Evolutionary conservation across 2,329 filamentous ascomycete species (phyloP), one percentile per base, ranked within the genome.

Genomic region (Neonectria neomacrospora): DNA sequence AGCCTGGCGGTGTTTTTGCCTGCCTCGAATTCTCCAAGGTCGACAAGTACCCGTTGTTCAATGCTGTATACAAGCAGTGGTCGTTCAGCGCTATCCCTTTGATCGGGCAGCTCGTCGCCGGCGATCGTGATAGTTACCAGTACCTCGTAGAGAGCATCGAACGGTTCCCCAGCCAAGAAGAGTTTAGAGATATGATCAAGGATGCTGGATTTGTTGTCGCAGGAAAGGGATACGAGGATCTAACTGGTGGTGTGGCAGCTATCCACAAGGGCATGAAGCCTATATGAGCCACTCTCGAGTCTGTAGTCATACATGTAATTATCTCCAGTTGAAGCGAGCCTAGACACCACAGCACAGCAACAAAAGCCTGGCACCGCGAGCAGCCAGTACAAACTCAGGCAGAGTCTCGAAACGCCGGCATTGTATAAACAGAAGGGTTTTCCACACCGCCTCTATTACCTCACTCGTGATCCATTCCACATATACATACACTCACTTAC

Each of bases 121-220:
- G 93, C 7, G 96, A 99, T 77, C 85, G 95, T 60, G 95, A 96
- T 75, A 97, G 93, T 77, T 99, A 99, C 79, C 96, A 99, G 83
- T 99, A 99, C 80, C 85, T 99, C 10, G 96, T 99, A 10, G 96
- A 99, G 85, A 97, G 94, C 79, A 99, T 99, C 78, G 94, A 97
- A 80, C 84, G 87, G 51, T 98, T 98, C 77, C 96, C 96, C 0
- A 90, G 83, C 70, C 96, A 99, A 82, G 85, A 89, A 55, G 89
- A 93, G 69, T 99, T 97, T 75, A 86, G 90, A 68, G 85, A 88
- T 34, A 94, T 97, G 92, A 96, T 97, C 74, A 79, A 86, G 69
- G 87, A 90, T 26, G 95, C 93, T 3, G 95, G 95, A 1, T 99
- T 99, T 75, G 82, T 91, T 67, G 88, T 97, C 45, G 93, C 92